Evolutionary conservation across 2,329 filamentous ascomycete genomes (phyloP), one percentile per base, ranked within the genome.

Genomic region (Chrysosporium queenslandicum): DNA sequence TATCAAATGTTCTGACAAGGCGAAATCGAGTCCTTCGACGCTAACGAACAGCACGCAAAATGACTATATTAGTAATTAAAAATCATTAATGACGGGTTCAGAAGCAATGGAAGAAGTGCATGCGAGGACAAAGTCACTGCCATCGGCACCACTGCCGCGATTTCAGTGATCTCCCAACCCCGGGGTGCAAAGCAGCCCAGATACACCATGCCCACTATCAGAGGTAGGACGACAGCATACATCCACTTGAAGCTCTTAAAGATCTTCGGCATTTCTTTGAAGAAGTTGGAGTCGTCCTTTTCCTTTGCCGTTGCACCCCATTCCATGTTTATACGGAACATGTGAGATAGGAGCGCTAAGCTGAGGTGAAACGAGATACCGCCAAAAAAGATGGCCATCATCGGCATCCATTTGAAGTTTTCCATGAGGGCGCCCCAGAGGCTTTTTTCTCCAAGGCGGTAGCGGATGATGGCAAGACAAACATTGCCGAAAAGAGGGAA

Each of bases 231-330:
- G 34, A 64, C 57, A 2, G 59, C 55, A 53, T 62, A 86, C 85
- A 68, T 86, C 81, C 43, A 86, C 72, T 85, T 89, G 76, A 91
- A 91, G 67, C 80, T 82, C 69, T 82, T 84, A 47, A 91, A 66
- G 37, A 94, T 85, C 64, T 85, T 85, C 30, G 85, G 84, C 16
- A 90, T 79, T 65, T 92, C 87, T 55, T 87, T 85, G 70, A 90
- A 91, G 70, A 94, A 94, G 68, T 87, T 86, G 23, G 85, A 83
- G 63, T 85, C 82, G 61, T 88, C 56, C 25, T 56, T 56, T 20
- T 94, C 88, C 71, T 94, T 94, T 37, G 82, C 79, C 0, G 88
- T 94, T 1, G 87, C 82, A 47, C 87, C 87, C 87, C 87, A 92
- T 2, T 79, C 80, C 83, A 92, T 91, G 69, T 92, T 78, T 64